Evolutionary conservation across 1,284 basidiomycete genomes (phyloP), one percentile per base, ranked within the genome.

Genomic region (Phaffia rhodozyma): DNA sequence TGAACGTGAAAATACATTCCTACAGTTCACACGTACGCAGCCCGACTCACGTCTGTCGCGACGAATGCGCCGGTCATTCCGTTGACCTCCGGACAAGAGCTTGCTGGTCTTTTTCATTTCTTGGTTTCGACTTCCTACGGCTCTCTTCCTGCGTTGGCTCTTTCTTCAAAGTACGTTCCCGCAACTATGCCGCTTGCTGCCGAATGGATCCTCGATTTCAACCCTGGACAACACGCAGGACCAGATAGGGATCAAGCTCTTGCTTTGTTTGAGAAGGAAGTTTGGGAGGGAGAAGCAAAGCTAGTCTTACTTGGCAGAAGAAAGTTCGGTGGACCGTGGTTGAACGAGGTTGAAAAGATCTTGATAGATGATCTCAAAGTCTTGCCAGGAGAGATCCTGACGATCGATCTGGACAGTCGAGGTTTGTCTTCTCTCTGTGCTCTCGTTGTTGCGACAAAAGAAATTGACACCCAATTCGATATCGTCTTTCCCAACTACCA

Each of bases 351-450:
- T 2, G 25, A 23, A 29, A 53, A 48, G 38, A 9, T 63, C 23
- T 48, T 63, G 29, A 54, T 18, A 23, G 34, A 27, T 5, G 51
- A 53, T 27, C 55, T 58, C 43, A 34, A 27, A 18, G 38, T 62
- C 30, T 34, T 20, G 11, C n/a, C 20, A 23, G 47, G 38, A 6
- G 56, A 63, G 51, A 30, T 63, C 0, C 81, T 81, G 66, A 75
- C 89, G 54, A 76, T 91, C 29, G 87, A 91, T 71, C 83, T 89
- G 23, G 86, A 90, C 72, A 70, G 82, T 13, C 81, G 88, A 73
- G 79, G 86, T 84, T 68, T 62, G 78, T 72, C 30, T 38, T 47
- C 50, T 61, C 18, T 58, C 34, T 52, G 23, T 50, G 51, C 52
- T 61, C 49, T 25, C 30, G 49, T 65, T 29, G 49, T 56, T 54